Conservation (phyloP, 2,329 filamentous ascomycete genomes). For the Fusarium ambrosium region DNA sequence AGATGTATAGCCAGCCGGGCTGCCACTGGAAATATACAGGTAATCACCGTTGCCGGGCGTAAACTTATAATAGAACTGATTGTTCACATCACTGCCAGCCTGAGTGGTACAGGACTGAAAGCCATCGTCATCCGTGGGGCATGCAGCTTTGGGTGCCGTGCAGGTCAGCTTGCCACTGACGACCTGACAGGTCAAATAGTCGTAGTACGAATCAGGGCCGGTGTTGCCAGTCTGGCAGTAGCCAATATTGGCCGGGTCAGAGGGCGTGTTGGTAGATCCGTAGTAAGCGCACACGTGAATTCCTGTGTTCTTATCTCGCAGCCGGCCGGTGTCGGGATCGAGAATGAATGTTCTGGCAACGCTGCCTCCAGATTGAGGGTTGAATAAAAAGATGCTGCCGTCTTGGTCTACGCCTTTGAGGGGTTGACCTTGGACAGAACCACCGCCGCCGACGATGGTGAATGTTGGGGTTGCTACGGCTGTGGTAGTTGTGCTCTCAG, state of each 20-base stretch:
- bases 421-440: neutral
- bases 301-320: neutral
- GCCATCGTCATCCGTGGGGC: neutral
- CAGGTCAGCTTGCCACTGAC: neutral
- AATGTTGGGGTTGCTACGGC: neutral
- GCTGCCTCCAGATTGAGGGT: neutral
- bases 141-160: neutral
- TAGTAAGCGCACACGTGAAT: neutral
- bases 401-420: neutral
- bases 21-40: neutral
- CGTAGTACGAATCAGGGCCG: neutral
- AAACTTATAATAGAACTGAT: neutral
- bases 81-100: neutral
- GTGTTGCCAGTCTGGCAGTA: neutral
- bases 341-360: neutral
- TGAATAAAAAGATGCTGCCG: neutral
- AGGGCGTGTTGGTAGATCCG: neutral
- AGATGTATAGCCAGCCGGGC: neutral
- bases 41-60: neutral
- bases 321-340: neutral
- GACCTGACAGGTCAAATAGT: neutral
- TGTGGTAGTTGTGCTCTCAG: neutral
- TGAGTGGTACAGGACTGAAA: neutral
- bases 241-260: neutral
- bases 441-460: neutral